These are phyloP conservation scores for Arxiozyma telluris DNA, from an alignment of 1,139 yeast genomes.

Conservation along the genomic window DNA sequence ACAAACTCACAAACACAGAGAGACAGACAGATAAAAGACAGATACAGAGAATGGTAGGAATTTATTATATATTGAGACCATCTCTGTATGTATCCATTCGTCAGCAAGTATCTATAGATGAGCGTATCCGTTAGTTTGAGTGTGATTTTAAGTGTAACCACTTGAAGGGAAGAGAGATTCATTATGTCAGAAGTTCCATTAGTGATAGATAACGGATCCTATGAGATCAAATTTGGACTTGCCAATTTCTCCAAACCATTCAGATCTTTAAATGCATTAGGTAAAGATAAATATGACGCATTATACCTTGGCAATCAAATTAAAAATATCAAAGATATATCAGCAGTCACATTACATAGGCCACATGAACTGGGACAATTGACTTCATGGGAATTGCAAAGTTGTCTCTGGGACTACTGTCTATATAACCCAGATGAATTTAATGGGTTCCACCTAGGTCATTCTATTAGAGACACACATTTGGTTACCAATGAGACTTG, in stretches of 20 bases:
- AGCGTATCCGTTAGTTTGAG: too few species aligned
- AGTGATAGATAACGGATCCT: conserved; percentile 81
- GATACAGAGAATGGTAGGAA: too few species aligned
- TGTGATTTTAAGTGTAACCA: not conserved
- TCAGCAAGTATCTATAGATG: too few species aligned
- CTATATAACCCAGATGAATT: conserved; percentile 36
- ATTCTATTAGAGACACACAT: conserved; percentile 32
- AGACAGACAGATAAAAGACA: not conserved
- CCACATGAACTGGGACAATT: conserved; percentile 87
- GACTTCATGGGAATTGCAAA: conserved; percentile 86
- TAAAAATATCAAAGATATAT: conserved; percentile 55
- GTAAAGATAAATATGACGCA: conserved; percentile 68
- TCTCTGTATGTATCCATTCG: too few species aligned
- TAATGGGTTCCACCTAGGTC: conserved; percentile 20
- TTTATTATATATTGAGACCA: too few species aligned
- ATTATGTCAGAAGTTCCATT: conserved; percentile 11
- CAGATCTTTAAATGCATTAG: conserved; percentile 58
- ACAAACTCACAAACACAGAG: not conserved
- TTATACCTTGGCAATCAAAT: conserved; percentile 68
- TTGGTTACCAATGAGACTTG: conserved; percentile 54
- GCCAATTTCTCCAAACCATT: conserved; percentile 35
- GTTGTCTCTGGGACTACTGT: conserved; percentile 87
- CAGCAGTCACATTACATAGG: conserved; percentile 66
- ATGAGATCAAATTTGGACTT: conserved; percentile 69
- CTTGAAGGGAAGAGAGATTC: not conserved